phyloP scores from a whole-genome alignment of 2,329 filamentous ascomycete species.

The Claviceps sp. region DNA sequence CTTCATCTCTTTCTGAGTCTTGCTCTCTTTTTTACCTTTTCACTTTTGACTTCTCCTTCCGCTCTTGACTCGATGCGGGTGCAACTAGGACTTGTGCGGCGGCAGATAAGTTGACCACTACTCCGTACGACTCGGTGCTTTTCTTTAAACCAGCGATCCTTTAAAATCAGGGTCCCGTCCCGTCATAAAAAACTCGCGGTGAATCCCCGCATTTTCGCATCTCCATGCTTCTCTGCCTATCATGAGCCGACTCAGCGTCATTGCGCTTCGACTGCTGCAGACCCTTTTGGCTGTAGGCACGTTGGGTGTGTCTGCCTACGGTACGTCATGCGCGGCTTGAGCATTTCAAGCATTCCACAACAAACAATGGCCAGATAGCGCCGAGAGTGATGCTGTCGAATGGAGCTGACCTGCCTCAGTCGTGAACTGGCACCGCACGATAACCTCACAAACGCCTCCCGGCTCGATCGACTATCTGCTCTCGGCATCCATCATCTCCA shows the following conservation, averaged over 20 bases:
- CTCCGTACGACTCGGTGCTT: not conserved
- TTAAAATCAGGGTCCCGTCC: not conserved
- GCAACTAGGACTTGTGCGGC: not conserved
- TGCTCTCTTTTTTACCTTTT: not conserved
- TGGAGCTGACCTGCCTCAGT: slow-evolving; percentile 26
- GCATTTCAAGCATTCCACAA: not conserved
- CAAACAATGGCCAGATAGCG: not conserved
- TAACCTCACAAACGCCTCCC: slow-evolving; percentile 41
- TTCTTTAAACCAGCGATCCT: not conserved
- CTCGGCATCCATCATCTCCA: slow-evolving; percentile 38
- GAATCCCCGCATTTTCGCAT: not conserved
- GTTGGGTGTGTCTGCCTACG: slow-evolving; percentile 10
- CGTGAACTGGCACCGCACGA: slow-evolving; percentile 43
- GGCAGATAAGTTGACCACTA: not conserved
- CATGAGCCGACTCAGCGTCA: slow-evolving; percentile 9
- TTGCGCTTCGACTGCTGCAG: slow-evolving; percentile 9
- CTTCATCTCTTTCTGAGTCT: not conserved
- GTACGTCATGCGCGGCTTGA: slow-evolving; percentile 5
- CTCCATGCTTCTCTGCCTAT: not conserved
- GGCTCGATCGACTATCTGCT: slow-evolving; percentile 45
- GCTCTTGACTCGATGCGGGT: not conserved
- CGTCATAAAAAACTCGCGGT: not conserved
- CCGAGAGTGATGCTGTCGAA: not conserved
- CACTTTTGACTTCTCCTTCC: too few relatives aligned
- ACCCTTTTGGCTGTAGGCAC: slow-evolving; percentile 9